phyloP scores from a whole-genome alignment of 495 filamentous ascomycete species.

The Penicillium desertorum region DNA sequence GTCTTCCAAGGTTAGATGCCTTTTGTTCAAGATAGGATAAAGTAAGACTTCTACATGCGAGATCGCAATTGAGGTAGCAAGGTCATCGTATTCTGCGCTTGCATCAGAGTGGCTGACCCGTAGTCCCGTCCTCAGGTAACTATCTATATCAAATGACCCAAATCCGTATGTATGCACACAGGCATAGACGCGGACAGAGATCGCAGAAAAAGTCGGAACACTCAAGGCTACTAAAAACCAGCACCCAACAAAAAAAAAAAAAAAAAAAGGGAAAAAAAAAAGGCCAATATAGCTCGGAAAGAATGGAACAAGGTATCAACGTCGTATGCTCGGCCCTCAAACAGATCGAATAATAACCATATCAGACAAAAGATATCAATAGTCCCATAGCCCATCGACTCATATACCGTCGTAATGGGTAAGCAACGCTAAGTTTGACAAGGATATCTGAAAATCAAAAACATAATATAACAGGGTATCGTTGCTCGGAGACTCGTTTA shows the following conservation, averaged over 20 bases:
- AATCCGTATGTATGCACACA: constrained; percentile 21
- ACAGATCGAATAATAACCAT: constrained; percentile 15
- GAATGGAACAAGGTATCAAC: constrained; percentile 41
- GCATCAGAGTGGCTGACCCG: constrained; percentile 17
- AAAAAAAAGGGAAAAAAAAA: constrained; percentile 16
- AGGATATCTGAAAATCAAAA: constrained; percentile 20
- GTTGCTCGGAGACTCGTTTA: constrained; percentile 52
- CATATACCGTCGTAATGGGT: constrained; percentile 27
- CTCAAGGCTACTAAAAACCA: constrained; percentile 3
- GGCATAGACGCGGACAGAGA: neutral
- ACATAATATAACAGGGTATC: constrained; percentile 43
- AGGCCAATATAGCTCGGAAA: constrained; percentile 6
- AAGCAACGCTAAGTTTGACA: constrained; percentile 29
- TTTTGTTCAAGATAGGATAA: neutral
- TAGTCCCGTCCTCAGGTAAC: constrained; percentile 16
- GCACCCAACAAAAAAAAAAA: constrained; percentile 19
- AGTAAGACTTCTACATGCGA: neutral
- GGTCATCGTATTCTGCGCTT: constrained; percentile 24
- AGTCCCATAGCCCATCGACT: constrained; percentile 20
- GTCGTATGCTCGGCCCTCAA: constrained; percentile 42
- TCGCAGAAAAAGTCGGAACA: constrained; percentile 1
- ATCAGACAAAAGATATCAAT: constrained; percentile 21
- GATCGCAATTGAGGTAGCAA: constrained; percentile 5
- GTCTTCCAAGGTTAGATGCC: neutral
- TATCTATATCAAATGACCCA: constrained; percentile 19